Evolutionary conservation across 208 protist genomes (phyloP), one percentile per base, ranked within the genome.

Genomic region (Spongospora subterranea): DNA sequence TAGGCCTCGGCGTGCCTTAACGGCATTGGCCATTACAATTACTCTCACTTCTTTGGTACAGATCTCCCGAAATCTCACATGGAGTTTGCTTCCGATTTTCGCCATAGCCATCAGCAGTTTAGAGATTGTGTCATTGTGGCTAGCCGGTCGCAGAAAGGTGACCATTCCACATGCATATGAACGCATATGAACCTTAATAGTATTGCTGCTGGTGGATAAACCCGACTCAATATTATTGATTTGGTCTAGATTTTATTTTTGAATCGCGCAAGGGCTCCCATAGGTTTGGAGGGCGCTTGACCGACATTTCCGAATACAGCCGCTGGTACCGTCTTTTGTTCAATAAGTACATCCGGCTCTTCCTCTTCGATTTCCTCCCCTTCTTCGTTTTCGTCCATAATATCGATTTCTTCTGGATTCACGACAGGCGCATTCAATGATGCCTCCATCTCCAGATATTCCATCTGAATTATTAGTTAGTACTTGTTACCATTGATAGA

Each of bases 301-400:
- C 20, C 71, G 0, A 89, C 88, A 35, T 32, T 66, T 40, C 46
- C 46, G 53, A 53, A 89, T 0, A 91, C 91, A 11, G 0, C 90
- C 13, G 17, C 76, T 1, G 77, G 90, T 0, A 92, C 54, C 0
- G 77, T 24, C 53, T 71, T 41, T 82, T 92, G 89, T 46, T 88
- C 11, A 24, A 90, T 90, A 41, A n/a, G 6, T 1, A 45, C n/a
- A 77, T 50, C 88, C 0, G 60, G n/a, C 40, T 90, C 41, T n/a
- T 38, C 77, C 20, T 45, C 89, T 13, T 90, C 41, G n/a, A n/a
- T n/a, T n/a, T n/a, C n/a, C n/a, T n/a, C n/a, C n/a, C n/a, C n/a
- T n/a, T 77, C 77, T 29, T 65, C 76, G 1, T 82, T 77, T 77
- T 91, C 92, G 82, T 91, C 92, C 77, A 64, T 54, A 20, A 89